Base-by-base conservation (phyloP, 2,329 filamentous ascomycete species). In the Teratosphaeria pseudoeucalypti region DNA sequence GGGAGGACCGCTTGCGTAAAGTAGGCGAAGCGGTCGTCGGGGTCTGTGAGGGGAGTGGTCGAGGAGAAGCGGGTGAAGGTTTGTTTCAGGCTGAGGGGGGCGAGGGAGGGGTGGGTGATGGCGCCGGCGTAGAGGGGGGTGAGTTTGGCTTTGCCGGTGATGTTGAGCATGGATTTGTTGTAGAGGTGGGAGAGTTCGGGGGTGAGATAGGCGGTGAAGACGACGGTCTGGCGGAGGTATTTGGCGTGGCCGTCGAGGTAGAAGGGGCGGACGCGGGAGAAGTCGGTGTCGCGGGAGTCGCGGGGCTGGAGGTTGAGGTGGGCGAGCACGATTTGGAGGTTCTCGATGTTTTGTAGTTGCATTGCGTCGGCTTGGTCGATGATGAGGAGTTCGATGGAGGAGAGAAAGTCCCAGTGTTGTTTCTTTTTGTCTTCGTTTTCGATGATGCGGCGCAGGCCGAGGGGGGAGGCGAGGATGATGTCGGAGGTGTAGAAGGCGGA, bases 271-370 rank as follows among this genome's bases (percentile, higher is more conserved):
- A 97, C 89, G 19, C 94, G 88, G 65, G 87, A 89, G 72, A 97
- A 96, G 77, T 99, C 94, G 69, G 90, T 95, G 64, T 89, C 92
- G 73, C 96, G 92, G 0, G 90, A 84, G 32, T 71, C 68, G 69
- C 87, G 90, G 43, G 94, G 92, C 68, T 95, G 90, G 26, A 88
- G 80, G 72, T 99, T 99, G 63, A 99, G 82, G 72, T 96, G 90
- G 63, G 90, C 85, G 70, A 97, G 92, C 67, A 96, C 88, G 72
- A 89, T 89, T 72, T 95, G 89, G 62, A 96, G 84, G 71, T 99
- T 92, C 69, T 96, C 91, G 92, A 92, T 97, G 73, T 96, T 97
- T 73, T 99, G 94, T 91, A 96, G 96, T 9, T 95, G 83, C 52
- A 96, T 82, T 0, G 91, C 91, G 73, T 97, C 92, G 12, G 90